Conservation (phyloP, 805 yeast species). For the Tetrapisispora arboricola region DNA sequence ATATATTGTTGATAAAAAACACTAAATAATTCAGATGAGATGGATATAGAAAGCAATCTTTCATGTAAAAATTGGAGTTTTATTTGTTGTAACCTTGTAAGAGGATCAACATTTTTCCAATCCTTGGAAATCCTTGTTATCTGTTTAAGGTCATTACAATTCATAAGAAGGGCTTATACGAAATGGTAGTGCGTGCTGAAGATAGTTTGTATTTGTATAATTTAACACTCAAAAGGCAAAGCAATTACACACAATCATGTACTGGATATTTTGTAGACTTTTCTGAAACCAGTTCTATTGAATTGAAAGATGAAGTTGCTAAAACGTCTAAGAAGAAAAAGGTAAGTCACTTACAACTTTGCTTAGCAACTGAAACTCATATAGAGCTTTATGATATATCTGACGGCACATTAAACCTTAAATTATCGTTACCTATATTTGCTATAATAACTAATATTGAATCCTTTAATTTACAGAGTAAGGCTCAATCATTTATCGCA, state of each 20-base stretch:
- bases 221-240: conserved; percentile 56
- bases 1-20: no score
- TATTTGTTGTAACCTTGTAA: no score
- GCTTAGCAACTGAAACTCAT: conserved; percentile 26
- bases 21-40: no score
- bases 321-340: conserved; percentile 1
- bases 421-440: conserved; percentile 40
- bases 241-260: conserved; percentile 44
- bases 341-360: conserved; percentile 17
- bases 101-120: no score
- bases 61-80: no score
- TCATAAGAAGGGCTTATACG: no score
- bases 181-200: not conserved
- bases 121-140: no score
- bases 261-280: conserved; percentile 57
- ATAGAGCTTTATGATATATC: conserved; percentile 33
- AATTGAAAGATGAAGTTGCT: not conserved
- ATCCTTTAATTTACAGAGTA: conserved; percentile 43
- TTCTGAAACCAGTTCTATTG: not conserved
- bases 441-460: conserved; percentile 47
- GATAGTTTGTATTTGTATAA: conserved; percentile 46
- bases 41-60: no score
- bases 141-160: no score
- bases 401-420: conserved; percentile 42
- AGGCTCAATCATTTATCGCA: conserved; percentile 47